These are phyloP conservation scores for Phytophthora melonis DNA, from an alignment of 352 stramenopile species.

Conservation along the genomic window DNA sequence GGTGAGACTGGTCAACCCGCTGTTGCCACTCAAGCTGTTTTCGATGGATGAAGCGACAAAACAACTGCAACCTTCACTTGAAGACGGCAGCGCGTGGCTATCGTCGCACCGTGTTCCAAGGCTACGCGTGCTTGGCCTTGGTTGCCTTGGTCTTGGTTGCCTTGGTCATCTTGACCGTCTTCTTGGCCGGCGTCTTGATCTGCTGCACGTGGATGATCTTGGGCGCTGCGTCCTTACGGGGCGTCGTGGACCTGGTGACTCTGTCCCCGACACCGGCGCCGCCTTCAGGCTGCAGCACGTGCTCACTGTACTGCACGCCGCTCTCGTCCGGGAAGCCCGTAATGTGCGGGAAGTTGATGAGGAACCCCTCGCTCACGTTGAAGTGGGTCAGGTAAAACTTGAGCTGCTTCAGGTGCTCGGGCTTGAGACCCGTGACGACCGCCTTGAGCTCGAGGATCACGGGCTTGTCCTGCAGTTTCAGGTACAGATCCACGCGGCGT, in stretches of 20 bases:
- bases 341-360: conserved; percentile 55
- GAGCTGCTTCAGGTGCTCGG: conserved; percentile 44
- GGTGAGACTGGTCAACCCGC: conserved; percentile 19
- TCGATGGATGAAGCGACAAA: conserved; percentile 4
- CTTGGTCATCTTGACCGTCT: background rate
- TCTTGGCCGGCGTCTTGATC: conserved; percentile 4
- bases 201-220: conserved; percentile 31
- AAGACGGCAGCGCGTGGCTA: background rate
- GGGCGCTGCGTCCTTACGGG: conserved; percentile 17
- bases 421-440: conserved; percentile 25
- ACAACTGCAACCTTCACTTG: background rate
- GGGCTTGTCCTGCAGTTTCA: conserved; percentile 32
- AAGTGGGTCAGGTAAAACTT: conserved; percentile 56
- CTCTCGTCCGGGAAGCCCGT: conserved; percentile 43
- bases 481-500: conserved; percentile 43
- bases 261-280: conserved; percentile 29
- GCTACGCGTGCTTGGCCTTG: conserved; percentile 4
- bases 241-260: conserved; percentile 20
- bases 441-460: conserved; percentile 55
- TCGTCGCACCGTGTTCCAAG: background rate
- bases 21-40: conserved; percentile 9
- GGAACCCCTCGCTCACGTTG: conserved; percentile 38
- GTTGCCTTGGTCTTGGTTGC: background rate
- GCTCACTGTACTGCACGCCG: conserved; percentile 15
- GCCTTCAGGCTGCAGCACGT: conserved; percentile 29